These are phyloP conservation scores for Akanthomyces muscarius DNA, from an alignment of 2,329 filamentous ascomycete species.

Conservation along the genomic window DNA sequence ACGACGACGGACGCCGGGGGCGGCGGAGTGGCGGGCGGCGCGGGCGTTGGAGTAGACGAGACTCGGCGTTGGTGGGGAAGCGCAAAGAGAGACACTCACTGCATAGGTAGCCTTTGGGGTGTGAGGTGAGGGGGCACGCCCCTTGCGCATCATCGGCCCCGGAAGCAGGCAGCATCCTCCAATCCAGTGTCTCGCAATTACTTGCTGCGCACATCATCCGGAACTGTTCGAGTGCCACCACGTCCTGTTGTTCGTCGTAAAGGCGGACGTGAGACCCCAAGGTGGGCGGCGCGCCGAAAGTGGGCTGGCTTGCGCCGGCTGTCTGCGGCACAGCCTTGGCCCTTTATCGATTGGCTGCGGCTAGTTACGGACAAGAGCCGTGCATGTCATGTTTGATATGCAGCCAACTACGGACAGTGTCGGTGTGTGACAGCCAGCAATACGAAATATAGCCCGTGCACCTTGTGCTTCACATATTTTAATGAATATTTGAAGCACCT, in stretches of 20 bases:
- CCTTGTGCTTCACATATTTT: too few relatives aligned
- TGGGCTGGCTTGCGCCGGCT: conserved; percentile 24
- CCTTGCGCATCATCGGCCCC: not conserved
- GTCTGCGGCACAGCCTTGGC: conserved; percentile 25
- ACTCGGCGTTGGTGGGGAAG: conserved; percentile 1
- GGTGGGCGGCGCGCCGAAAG: not conserved
- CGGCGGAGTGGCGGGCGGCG: not conserved
- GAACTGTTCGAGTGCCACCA: too few relatives aligned
- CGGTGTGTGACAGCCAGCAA: too few relatives aligned
- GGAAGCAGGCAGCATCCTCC: not conserved
- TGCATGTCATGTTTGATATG: not conserved
- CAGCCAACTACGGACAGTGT: not conserved
- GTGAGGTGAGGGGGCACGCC: not conserved
- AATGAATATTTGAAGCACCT: too few relatives aligned
- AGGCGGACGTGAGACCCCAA: too few relatives aligned
- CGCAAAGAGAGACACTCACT: too few relatives aligned
- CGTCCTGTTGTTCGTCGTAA: too few relatives aligned
- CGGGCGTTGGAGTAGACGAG: conserved; percentile 2
- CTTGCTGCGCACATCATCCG: too few relatives aligned
- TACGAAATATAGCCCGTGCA: too few relatives aligned
- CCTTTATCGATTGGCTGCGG: conserved; percentile 21
- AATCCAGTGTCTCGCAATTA: conserved; percentile 12
- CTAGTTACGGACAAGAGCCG: conserved; percentile 5
- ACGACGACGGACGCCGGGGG: not conserved
- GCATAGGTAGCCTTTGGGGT: not conserved